A percentile compares a stretch with the other conserved stretches of the same genome.
Conservation (phyloP, 148 eudicot genomes). For the Cornus florida region DNA sequence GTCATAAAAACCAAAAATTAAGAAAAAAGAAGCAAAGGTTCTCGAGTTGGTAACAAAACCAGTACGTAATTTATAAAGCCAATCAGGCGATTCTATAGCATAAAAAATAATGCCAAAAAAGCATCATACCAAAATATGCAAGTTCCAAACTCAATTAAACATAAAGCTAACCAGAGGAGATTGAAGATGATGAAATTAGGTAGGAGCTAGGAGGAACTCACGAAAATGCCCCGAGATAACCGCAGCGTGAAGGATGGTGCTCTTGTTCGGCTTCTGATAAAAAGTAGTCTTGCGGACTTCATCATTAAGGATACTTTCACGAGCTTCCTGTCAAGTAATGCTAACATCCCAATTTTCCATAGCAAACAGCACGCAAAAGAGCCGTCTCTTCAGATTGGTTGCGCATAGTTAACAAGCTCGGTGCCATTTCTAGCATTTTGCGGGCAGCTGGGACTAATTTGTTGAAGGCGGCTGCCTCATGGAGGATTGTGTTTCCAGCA, state of each 20-base stretch:
- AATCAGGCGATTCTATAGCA: too few species aligned
- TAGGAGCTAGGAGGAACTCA: neutral
- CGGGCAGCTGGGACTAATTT: neutral
- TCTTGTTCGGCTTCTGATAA: neutral
- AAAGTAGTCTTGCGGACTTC: neutral
- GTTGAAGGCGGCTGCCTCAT: slow-evolving; percentile 1
- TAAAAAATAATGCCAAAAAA: too few species aligned
- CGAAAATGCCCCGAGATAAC: neutral
- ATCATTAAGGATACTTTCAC: neutral
- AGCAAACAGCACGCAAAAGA: slow-evolving; percentile 1
- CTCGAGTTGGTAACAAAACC: too few species aligned
- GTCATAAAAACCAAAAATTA: too few species aligned
- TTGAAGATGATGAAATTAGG: too few species aligned
- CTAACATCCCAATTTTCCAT: neutral
- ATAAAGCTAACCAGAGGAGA: neutral
- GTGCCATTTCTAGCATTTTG: neutral
- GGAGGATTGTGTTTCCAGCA: slow-evolving; percentile 13
- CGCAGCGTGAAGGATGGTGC: slow-evolving; percentile 7
- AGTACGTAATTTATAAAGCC: too few species aligned
- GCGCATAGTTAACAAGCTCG: neutral
- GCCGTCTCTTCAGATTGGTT: slow-evolving; percentile 7
- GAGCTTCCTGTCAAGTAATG: slow-evolving; percentile 7
- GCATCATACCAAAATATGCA: too few species aligned
- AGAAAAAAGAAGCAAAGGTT: too few species aligned
- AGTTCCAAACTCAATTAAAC: neutral